Evolutionary conservation across 2,329 filamentous ascomycete species (phyloP), one percentile per base, ranked within the genome.

Genomic region (Fusarium avenaceum): DNA sequence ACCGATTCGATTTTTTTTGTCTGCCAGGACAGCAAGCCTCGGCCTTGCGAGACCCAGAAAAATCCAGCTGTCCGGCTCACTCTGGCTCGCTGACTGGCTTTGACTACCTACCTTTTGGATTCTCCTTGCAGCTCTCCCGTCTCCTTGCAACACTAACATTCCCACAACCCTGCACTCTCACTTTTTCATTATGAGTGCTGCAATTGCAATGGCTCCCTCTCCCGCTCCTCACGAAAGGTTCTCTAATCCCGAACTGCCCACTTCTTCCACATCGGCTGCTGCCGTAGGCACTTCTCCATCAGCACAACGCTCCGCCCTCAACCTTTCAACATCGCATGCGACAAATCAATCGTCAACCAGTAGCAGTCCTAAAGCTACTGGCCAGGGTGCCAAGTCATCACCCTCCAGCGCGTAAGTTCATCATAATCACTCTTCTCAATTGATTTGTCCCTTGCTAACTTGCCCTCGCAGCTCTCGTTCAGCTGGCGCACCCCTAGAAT

Each of bases 191-290:
- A 90, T 90, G 88, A 90, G 87, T 82, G 84, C 88, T 77, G 87
- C 87, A 79, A 86, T 90, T 77, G 87, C 88, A 75, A 90, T 90
- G 88, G 88, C 86, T 76, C 87, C 88, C 70, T 90, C 88, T 77
- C 88, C 88, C 75, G 88, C 87, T 80, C 88, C 87, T 71, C 87
- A 90, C 78, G 88, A 90, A 77, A 83, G 87, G 77, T 81, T 86
- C 61, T 82, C 84, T n/a, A 87, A 84, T 74, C 82, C 84, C 69
- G 86, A 85, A 71, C 78, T 84, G 66, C 80, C 81, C 67, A 79
- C 81, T 57, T 68, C 75, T 45, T 74, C 79, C 39, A 72, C 78
- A 45, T 73, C 80, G 45, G 71, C 71, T 63, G 71, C 78, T 54
- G 72, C 77, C 53, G 68, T 75, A 48, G 72, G 73, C 44, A 63